Conservation (phyloP, 495 filamentous ascomycete genomes). For the Sporormia fimetaria region DNA sequence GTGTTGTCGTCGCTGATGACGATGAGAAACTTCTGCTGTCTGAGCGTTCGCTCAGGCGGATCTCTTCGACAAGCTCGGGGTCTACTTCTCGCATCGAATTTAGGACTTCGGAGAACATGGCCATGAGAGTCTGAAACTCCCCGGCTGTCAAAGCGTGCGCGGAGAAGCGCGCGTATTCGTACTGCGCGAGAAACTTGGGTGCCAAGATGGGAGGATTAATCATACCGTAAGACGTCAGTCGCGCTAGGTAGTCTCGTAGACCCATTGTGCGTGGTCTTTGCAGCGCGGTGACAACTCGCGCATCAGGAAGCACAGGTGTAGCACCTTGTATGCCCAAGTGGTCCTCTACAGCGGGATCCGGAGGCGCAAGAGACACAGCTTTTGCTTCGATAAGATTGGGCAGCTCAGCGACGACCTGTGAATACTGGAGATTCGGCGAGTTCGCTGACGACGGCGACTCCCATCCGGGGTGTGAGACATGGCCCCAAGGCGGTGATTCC, state of each 20-base stretch:
- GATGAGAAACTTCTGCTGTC: conserved; percentile 13
- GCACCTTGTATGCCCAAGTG: conserved; percentile 8
- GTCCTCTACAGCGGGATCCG: conserved; percentile 37
- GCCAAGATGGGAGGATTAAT: conserved; percentile 47
- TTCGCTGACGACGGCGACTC: conserved; percentile 62
- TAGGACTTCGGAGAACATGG: conserved; percentile 72
- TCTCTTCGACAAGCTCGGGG: conserved; percentile 26
- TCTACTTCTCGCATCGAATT: conserved; percentile 59
- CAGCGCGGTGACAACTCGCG: conserved; percentile 55
- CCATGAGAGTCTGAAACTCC: conserved; percentile 75
- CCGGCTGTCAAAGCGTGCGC: conserved; percentile 45
- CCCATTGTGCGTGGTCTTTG: conserved; percentile 63
- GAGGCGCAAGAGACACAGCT: conserved; percentile 69
- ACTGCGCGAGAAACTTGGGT: conserved; percentile 55
- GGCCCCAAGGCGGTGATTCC: conserved; percentile 57
- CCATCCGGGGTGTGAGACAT: conserved; percentile 81
- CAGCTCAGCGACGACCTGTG: conserved; percentile 70
- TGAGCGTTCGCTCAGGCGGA: conserved; percentile 4
- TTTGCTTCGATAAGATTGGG: conserved; percentile 89
- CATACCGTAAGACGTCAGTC: conserved; percentile 55
- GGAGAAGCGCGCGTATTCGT: conserved; percentile 79
- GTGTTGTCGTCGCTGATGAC: conserved; percentile 5
- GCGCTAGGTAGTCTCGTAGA: conserved; percentile 64
- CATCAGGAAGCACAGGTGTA: conserved; percentile 37
- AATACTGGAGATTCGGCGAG: conserved; percentile 68